Base-by-base conservation (phyloP, 2,329 filamentous ascomycete genomes). In the Myotisia sp. region DNA sequence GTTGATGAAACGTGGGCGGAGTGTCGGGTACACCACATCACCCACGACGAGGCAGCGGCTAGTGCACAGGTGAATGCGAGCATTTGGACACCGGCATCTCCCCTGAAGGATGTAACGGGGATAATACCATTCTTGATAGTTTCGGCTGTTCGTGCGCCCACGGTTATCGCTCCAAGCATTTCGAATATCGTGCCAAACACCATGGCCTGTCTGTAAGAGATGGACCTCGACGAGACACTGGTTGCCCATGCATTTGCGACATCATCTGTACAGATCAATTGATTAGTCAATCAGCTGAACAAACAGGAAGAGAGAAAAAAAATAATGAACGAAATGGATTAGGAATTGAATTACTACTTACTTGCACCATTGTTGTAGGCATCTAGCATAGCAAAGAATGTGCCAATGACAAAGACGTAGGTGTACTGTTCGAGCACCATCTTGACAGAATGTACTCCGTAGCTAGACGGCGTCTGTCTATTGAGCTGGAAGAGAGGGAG, bases 231-330 rank as follows among this genome's bases (percentile, higher is more conserved):
- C 13, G 80, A 85, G 39, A 86, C 79, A 48, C 72, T 78, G 47
- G 81, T 86, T 5, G 80, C 80, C 76, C 79, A 86, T 33, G 80
- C 64, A 60, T 87, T 87, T 51, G 81, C 80, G 37, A 87, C 80
- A 78, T 86, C 81, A 58, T 85, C 74, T 78, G 39, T 34, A 13
- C 6, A 20, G 8, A 21, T 6, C 13, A 37, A 17, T 27, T 20
- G 10, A 39, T 47, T 8, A 14, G 5, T 12, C 13, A 9, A 12
- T 10, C 27, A 14, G 17, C 27, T 17, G 2, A 8, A n/a, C 3
- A 5, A 21, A 2, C 14, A 30, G 17, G 29, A 12, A 8, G 17
- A 7, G 6, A n/a, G n/a, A n/a, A n/a, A n/a, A n/a, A n/a, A n/a
- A n/a, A n/a, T n/a, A n/a, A n/a, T n/a, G n/a, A 3, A 12, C 22